A percentile compares a stretch with the other conserved stretches of the same genome.
phyloP scores from a whole-genome alignment of 306 rosid species.

The Lagenaria siceraria region DNA sequence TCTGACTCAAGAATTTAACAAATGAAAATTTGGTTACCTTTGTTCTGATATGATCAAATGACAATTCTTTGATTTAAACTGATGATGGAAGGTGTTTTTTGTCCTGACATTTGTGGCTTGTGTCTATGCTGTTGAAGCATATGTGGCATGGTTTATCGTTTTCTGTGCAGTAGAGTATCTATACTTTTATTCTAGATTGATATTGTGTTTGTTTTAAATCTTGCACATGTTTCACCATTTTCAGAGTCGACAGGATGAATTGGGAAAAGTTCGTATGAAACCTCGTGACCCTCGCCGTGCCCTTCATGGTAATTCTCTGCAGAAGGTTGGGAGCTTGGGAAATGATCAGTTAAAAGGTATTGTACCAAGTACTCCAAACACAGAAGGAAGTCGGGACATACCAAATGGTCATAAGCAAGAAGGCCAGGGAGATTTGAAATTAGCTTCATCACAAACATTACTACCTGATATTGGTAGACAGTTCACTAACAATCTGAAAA shows the following conservation, averaged over 20 bases:
- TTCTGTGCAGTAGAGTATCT: background rate
- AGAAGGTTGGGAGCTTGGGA: slow-evolving; percentile 44
- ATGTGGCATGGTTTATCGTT: background rate
- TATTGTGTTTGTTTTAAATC: background rate
- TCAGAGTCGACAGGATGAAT: slow-evolving; percentile 40
- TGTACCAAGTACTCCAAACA: slow-evolving; percentile 22
- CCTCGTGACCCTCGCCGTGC: slow-evolving; percentile 96
- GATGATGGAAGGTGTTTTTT: background rate
- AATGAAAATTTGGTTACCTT: background rate
- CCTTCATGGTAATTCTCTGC: slow-evolving; percentile 51
- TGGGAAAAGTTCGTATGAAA: slow-evolving; percentile 82
- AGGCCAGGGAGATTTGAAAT: slow-evolving; percentile 34
- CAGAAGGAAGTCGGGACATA: slow-evolving; percentile 36
- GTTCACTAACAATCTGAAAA: slow-evolving; percentile 73
- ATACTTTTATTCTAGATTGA: background rate
- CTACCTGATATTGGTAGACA: slow-evolving; percentile 62
- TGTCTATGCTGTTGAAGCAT: background rate
- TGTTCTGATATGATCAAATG: background rate
- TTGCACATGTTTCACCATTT: background rate
- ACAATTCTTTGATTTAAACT: background rate
- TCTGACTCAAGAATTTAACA: background rate
- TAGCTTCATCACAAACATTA: slow-evolving; percentile 28
- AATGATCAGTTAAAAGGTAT: slow-evolving; percentile 45
- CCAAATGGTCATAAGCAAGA: slow-evolving; percentile 36
- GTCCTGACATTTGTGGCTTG: background rate